A percentile compares a stretch with the other conserved stretches of the same genome.
Evolutionary conservation across 805 yeast species (phyloP).

Genomic region (Yarrowia sp.): DNA sequence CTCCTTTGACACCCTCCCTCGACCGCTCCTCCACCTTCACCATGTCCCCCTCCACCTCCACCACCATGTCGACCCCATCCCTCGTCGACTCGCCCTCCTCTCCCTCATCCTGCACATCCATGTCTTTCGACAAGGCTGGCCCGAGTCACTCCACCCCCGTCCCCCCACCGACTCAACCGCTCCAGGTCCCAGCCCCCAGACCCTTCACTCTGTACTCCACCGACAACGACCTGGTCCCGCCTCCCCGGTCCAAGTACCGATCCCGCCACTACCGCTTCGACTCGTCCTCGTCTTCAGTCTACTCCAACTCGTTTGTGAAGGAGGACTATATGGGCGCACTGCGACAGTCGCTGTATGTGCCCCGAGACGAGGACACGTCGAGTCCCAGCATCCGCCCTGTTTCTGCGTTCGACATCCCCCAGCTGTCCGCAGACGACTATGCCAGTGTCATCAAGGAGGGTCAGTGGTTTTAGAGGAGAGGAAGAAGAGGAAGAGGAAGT

Average conservation of each 20-base stretch:
- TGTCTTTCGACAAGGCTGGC: not conserved
- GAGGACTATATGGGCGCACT: slow-evolving; percentile 7
- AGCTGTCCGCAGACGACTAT: not conserved
- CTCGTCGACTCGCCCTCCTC: not conserved
- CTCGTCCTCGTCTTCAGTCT: not conserved
- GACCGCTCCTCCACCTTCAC: slow-evolving; percentile 13
- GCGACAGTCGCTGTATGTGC: not conserved
- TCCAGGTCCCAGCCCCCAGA: not conserved
- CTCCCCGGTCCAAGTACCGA: slow-evolving; percentile 23
- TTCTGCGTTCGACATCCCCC: not conserved
- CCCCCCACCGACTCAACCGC: not conserved
- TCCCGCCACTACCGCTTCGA: slow-evolving; percentile 13
- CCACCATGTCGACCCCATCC: slow-evolving; percentile 15
- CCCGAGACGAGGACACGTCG: not conserved
- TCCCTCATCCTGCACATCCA: not conserved
- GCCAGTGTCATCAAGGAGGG: slow-evolving; percentile 3
- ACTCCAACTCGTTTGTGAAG: not conserved
- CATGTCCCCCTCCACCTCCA: not conserved
- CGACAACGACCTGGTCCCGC: slow-evolving; percentile 12
- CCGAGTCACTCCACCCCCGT: not conserved
- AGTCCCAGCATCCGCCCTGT: not conserved
- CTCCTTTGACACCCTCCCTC: not conserved
- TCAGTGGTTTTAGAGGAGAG: slow-evolving; percentile 8
- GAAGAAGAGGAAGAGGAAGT: no score
- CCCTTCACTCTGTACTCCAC: slow-evolving; percentile 7